Conservation (phyloP, 257 asterid genomes). For the Ilex asprella region DNA sequence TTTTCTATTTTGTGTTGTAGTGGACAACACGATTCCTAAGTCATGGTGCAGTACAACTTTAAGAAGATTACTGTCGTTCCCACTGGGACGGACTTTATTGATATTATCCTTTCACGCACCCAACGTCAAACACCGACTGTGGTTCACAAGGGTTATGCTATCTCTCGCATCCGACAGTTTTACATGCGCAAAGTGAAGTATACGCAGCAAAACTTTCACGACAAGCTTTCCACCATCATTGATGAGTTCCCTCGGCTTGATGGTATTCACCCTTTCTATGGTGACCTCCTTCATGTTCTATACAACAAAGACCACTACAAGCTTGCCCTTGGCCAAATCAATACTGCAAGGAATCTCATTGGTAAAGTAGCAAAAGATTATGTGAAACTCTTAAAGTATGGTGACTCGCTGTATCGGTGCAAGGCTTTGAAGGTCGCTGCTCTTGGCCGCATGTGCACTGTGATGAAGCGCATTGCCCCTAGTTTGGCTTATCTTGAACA, state of each 20-base stretch:
- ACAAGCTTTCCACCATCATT: slow-evolving; percentile 76
- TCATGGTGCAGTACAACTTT: slow-evolving; percentile 94
- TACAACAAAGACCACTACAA: slow-evolving; percentile 95
- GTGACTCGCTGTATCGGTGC: slow-evolving; percentile 87
- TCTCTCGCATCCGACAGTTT: slow-evolving; percentile 78
- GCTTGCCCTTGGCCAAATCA: slow-evolving; percentile 95
- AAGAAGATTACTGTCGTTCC: slow-evolving; percentile 92
- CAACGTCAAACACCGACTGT: slow-evolving; percentile 95
- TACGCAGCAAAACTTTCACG: slow-evolving; percentile 74
- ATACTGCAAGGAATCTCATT: slow-evolving; percentile 81
- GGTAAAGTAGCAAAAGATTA: slow-evolving; percentile 79
- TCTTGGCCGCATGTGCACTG: slow-evolving; percentile 94
- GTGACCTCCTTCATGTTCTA: slow-evolving; percentile 87
- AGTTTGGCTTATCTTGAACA: slow-evolving; percentile 98
- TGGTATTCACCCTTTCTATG: slow-evolving; percentile 94
- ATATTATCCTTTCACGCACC: slow-evolving; percentile 87
- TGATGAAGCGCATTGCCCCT: slow-evolving; percentile 69
- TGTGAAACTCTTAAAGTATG: slow-evolving; percentile 75
- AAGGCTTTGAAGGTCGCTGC: slow-evolving; percentile 92
- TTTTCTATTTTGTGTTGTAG: background rate
- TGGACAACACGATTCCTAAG: background rate
- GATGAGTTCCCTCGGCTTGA: slow-evolving; percentile 94
- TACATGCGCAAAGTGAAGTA: slow-evolving; percentile 95
- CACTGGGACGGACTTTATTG: slow-evolving; percentile 79
- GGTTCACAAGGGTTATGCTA: slow-evolving; percentile 97